Conservation (phyloP, 495 filamentous ascomycete species). For the Neurospora sp. region DNA sequence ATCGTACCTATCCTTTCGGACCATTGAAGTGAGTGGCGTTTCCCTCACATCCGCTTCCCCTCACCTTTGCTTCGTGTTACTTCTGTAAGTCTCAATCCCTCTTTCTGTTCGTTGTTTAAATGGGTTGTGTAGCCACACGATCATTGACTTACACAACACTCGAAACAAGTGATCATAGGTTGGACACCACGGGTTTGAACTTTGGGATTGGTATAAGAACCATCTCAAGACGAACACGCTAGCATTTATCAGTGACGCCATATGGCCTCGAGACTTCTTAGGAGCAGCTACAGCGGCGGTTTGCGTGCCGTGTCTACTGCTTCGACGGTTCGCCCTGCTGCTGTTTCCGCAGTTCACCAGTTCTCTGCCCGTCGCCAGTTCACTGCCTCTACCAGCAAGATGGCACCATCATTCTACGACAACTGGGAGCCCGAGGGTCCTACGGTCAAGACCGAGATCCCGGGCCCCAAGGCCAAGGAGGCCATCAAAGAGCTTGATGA, state of each 20-base stretch:
- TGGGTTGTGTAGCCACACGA: background rate
- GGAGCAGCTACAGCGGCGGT: background rate
- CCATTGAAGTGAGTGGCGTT: background rate
- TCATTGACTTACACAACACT: background rate
- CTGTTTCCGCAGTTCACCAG: background rate
- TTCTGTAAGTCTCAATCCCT: background rate
- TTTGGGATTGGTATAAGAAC: background rate
- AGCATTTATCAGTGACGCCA: background rate
- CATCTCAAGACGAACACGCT: background rate
- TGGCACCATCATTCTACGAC: conserved; percentile 45
- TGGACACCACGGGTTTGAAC: background rate
- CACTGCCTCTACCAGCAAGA: conserved; percentile 21
- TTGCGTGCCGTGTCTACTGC: background rate
- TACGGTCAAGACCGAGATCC: conserved; percentile 65
- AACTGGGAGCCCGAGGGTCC: conserved; percentile 66
- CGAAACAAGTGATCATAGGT: background rate
- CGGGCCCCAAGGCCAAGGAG: conserved; percentile 69
- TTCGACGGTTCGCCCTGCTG: background rate
- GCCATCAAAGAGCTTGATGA: conserved; percentile 52
- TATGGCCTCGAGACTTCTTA: background rate
- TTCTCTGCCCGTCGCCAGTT: conserved; percentile 14
- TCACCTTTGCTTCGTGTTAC: background rate
- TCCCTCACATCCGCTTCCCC: background rate
- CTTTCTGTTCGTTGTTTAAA: background rate
- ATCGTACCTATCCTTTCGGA: background rate